Base-by-base conservation (phyloP, 2,329 filamentous ascomycete species). In the Diplodia intermedia region DNA sequence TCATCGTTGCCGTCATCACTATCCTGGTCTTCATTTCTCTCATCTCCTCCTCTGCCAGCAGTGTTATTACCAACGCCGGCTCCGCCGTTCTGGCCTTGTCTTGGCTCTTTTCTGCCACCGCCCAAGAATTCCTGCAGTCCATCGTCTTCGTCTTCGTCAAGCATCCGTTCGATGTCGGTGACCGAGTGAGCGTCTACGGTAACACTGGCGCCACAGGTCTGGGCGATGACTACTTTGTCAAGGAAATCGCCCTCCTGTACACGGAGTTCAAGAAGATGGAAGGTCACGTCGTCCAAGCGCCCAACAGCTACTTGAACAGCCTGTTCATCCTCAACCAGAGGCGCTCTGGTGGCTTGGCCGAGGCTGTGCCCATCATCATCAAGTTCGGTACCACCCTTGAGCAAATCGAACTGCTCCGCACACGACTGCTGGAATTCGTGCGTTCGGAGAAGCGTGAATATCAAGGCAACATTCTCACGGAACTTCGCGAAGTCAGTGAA, bases 241-340 rank as follows among this genome's bases (percentile, higher is more conserved):
- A 96, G 66, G 92, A 97, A 75, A 96, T 98, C 67, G 91, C 93
- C 1, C 85, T 98, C 1, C 85, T 97, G 18, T 98, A 95, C 78
- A 98, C 94, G 15, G 94, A 97, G 75, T 97, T 97, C 83, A 97
- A 97, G 85, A 97, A 97, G 84, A 94, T 97, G 91, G 91, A 97
- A 79, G 94, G 94, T 1, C 94, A 97, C 74, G 90, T 97, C 29
- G 94, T 98, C 0, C 94, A 97, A 79, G 94, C 94, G 0, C 94
- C 94, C 12, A 98, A 98, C 85, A 96, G 91, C 68, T 89, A 97
- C 47, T 86, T 98, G 67, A 98, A 97, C 80, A 93, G 88, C 0
- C 85, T 98, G 0, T 97, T 97, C 80, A 97, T 98, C 70, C 89
- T 97, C 54, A 98, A 98, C 79, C 93, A 97, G 81, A 89, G 94